Base-by-base conservation (phyloP, 805 yeast genomes). In the Starmerella bacillaris region DNA sequence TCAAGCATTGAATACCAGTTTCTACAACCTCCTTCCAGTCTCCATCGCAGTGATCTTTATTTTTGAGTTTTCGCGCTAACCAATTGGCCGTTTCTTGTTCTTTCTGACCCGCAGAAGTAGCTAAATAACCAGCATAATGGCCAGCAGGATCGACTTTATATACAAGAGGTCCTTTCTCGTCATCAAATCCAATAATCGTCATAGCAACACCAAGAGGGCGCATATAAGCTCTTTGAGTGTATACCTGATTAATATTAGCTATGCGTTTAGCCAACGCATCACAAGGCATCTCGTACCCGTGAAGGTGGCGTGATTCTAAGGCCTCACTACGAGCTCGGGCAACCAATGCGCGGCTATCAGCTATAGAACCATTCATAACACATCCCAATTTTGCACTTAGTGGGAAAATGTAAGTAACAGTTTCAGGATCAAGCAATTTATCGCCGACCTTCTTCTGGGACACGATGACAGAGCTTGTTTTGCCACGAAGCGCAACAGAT, bases 101-200 rank as follows among this genome's bases (percentile, higher is more conserved):
- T 59, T 86, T 89, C 36, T 95, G 95, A 3, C 98, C 98, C 3
- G 94, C 78, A 7, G 95, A 74, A 21, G 83, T 75, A 2, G 96
- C 96, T 59, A 77, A 77, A 44, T 78, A 79, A 20, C 93, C 89
- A 37, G 79, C 74, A 54, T 64, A 89, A 59, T 86, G 86, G 5
- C 98, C 98, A 3, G 98, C 96, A 14, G 98, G 98, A 58, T 89
- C 98, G 46, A 89, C 74, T 63, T 86, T 89, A 63, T 70, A 83
- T 40, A 89, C 66, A 49, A 74, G 72, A 19, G 98, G 94, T 1
- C 96, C 98, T 36, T 63, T 57, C 58, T 76, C 92, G 52, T 82
- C 94, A 56, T 83, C 95, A 38, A 78, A 74, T 30, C 92, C 72
- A 39, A 83, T 68, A 51, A 86, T 76, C 18, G 94, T 82, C 52